phyloP scores from a whole-genome alignment of 768 basidiomycete species.

The Lyophyllum atratum region DNA sequence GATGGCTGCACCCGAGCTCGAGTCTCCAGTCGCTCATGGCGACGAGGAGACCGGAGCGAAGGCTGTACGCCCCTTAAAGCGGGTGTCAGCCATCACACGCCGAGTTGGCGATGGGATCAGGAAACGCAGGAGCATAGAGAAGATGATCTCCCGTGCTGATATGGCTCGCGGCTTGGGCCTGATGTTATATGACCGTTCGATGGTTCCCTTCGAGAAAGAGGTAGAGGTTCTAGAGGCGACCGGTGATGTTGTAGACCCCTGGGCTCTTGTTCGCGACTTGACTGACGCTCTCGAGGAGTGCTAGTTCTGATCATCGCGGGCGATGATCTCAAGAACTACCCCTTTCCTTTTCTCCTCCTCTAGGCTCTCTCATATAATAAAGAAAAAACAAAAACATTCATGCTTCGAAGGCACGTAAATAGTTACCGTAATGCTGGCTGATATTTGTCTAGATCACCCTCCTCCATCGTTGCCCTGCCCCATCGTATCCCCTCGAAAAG shows the following conservation, averaged over 20 bases:
- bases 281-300: neutral
- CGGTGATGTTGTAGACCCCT: neutral
- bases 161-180: neutral
- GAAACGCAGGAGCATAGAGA: neutral
- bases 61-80: neutral
- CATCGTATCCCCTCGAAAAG: too few species aligned
- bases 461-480: too few species aligned
- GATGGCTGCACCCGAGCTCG: too few species aligned
- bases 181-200: neutral
- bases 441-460: too few species aligned
- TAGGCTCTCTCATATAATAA: neutral
- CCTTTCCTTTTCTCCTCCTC: neutral
- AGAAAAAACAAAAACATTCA: too few species aligned
- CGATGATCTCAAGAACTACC: neutral
- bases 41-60: neutral
- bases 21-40: neutral
- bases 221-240: neutral
- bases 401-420: too few species aligned
- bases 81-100: neutral
- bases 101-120: neutral
- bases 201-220: neutral
- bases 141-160: neutral
- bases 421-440: too few species aligned
- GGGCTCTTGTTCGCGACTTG: neutral
- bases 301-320: neutral